These are phyloP conservation scores for Colletotrichum aenigma DNA, from an alignment of 2,329 filamentous ascomycete genomes.

Conservation along the genomic window DNA sequence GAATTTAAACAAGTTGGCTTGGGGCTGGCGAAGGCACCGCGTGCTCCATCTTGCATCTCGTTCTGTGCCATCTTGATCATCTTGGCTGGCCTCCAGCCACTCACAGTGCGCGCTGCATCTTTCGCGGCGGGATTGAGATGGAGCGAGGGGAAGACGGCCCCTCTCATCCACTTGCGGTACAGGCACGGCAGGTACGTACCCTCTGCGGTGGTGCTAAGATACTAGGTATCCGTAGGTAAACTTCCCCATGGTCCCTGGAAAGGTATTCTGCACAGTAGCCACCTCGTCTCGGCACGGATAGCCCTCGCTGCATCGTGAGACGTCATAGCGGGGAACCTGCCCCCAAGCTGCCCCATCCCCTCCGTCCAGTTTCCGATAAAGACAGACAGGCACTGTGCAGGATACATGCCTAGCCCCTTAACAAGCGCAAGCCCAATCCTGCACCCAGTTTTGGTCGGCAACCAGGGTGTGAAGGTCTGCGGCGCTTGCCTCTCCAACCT, in stretches of 20 bases:
- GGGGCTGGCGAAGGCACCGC: neutral
- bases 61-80: neutral
- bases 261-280: neutral
- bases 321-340: constrained; percentile 8
- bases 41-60: neutral
- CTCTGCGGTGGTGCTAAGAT: neutral
- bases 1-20: neutral
- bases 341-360: neutral
- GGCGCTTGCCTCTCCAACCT: neutral
- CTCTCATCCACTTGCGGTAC: neutral
- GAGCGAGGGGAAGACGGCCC: neutral
- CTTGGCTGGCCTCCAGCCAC: neutral
- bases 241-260: neutral
- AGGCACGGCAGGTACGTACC: neutral
- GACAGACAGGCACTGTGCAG: neutral
- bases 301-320: neutral
- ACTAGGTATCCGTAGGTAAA: neutral
- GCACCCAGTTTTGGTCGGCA: neutral
- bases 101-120: neutral
- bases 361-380: constrained; percentile 4
- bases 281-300: neutral
- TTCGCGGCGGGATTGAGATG: neutral
- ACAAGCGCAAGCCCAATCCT: neutral
- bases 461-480: neutral
- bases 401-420: neutral